Conservation (phyloP, 1,284 basidiomycete genomes). For the Fomitopsis betulina region DNA sequence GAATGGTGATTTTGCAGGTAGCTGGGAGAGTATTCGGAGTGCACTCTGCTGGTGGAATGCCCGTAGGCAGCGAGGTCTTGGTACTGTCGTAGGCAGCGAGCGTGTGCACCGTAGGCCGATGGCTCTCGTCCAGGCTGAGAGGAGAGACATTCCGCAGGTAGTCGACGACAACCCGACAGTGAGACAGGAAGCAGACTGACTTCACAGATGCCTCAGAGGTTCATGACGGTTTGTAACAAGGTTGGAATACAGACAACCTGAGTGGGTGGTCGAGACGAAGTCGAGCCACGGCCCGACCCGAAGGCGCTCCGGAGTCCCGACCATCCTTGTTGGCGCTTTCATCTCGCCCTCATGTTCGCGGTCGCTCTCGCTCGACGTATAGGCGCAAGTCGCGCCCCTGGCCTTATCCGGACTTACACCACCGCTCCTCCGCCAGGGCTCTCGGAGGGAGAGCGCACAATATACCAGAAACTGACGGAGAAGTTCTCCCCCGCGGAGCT, state of each 20-base stretch:
- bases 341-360: slow-evolving; percentile 22
- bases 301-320: neutral
- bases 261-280: neutral
- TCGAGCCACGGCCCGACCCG: neutral
- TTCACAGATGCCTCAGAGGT: neutral
- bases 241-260: neutral
- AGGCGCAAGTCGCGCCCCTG: slow-evolving; percentile 14
- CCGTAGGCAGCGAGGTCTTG: slow-evolving; percentile 14
- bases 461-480: slow-evolving; percentile 69
- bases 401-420: slow-evolving; percentile 9
- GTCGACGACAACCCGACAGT: neutral
- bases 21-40: neutral
- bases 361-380: slow-evolving; percentile 23
- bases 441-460: slow-evolving; percentile 64
- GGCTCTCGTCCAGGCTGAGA: slow-evolving; percentile 17
- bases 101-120: slow-evolving; percentile 15
- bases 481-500: slow-evolving; percentile 75
- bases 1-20: neutral
- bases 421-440: slow-evolving; percentile 14
- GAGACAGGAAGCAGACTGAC: neutral
- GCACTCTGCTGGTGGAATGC: slow-evolving; percentile 15
- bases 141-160: slow-evolving; percentile 10
- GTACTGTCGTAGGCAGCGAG: slow-evolving; percentile 10
- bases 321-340: neutral
- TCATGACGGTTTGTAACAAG: neutral